These are phyloP conservation scores for Populus hybrid DNA, from an alignment of 441 rosid genomes.

Conservation along the genomic window DNA sequence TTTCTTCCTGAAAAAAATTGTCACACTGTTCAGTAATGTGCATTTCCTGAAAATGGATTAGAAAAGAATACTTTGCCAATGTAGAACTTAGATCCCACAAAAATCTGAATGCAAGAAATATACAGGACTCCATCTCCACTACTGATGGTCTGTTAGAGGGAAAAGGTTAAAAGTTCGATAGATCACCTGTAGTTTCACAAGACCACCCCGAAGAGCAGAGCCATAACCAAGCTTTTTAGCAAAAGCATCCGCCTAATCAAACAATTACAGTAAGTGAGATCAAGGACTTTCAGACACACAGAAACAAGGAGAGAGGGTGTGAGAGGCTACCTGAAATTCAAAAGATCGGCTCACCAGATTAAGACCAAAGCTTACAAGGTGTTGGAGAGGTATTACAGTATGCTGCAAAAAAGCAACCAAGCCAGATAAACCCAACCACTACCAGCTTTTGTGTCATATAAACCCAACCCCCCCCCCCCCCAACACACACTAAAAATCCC, in stretches of 20 bases:
- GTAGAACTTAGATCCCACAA: not conserved
- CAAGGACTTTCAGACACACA: not conserved
- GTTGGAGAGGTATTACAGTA: conserved; percentile 86
- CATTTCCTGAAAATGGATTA: not conserved
- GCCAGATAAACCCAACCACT: not conserved
- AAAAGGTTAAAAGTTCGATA: not conserved
- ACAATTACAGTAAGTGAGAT: conserved; percentile 3
- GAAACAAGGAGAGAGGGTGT: not conserved
- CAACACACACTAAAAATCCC: not conserved
- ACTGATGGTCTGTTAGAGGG: not conserved
- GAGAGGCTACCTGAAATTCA: conserved; percentile 79
- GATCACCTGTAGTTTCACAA: conserved; percentile 93
- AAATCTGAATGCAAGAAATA: not conserved
- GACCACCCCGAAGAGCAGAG: conserved; percentile 74
- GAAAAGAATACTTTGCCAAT: not conserved
- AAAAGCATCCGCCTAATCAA: conserved; percentile 86
- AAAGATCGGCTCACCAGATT: conserved; percentile 92
- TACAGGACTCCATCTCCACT: not conserved
- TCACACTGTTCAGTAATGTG: not conserved
- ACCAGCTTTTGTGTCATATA: not conserved
- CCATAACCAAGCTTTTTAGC: conserved; percentile 89
- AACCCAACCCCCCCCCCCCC: too few species aligned
- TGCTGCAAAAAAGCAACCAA: conserved; percentile 49
- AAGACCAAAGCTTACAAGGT: conserved; percentile 78
- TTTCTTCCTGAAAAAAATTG: conserved; percentile 72